Evolutionary conservation across 495 filamentous ascomycete genomes (phyloP).

Genomic region (Lepidopterella palustris): DNA sequence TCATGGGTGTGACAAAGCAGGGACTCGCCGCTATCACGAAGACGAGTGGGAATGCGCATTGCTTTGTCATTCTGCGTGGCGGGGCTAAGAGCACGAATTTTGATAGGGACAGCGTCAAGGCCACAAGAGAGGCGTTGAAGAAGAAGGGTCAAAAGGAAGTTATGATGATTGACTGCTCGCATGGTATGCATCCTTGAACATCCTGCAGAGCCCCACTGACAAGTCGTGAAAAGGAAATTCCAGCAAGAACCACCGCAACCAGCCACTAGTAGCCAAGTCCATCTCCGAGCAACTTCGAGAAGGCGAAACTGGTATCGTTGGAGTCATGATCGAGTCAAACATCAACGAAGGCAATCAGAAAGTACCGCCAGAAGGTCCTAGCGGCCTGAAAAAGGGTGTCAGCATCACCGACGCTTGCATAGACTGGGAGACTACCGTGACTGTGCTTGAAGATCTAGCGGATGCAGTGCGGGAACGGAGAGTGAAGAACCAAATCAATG

Average conservation of each 20-base stretch:
- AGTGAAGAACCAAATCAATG: constrained; percentile 32
- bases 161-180: constrained; percentile 97
- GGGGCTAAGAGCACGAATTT: constrained; percentile 94
- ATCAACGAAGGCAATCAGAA: constrained; percentile 95
- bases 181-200: constrained; percentile 52
- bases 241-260: constrained; percentile 74
- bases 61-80: constrained; percentile 91
- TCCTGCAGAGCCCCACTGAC: too few relatives aligned
- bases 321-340: constrained; percentile 98
- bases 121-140: constrained; percentile 68
- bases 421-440: constrained; percentile 82
- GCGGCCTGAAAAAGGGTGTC: constrained; percentile 79
- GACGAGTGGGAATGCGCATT: constrained; percentile 89
- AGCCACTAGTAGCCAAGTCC: constrained; percentile 81
- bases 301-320: constrained; percentile 83
- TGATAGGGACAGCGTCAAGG: constrained; percentile 72
- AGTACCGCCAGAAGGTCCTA: constrained; percentile 74
- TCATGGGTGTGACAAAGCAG: constrained; percentile 99
- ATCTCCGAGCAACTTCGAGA: constrained; percentile 78
- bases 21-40: constrained; percentile 91
- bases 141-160: constrained; percentile 84
- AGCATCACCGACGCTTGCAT: constrained; percentile 98
- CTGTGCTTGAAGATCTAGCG: constrained; percentile 79
- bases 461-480: constrained; percentile 74
- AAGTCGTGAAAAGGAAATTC: constrained; percentile 53